A percentile compares a stretch with the other conserved stretches of the same genome.
Conservation (phyloP, 139 green algal genomes). For the Tetratostichococcus sp. region DNA sequence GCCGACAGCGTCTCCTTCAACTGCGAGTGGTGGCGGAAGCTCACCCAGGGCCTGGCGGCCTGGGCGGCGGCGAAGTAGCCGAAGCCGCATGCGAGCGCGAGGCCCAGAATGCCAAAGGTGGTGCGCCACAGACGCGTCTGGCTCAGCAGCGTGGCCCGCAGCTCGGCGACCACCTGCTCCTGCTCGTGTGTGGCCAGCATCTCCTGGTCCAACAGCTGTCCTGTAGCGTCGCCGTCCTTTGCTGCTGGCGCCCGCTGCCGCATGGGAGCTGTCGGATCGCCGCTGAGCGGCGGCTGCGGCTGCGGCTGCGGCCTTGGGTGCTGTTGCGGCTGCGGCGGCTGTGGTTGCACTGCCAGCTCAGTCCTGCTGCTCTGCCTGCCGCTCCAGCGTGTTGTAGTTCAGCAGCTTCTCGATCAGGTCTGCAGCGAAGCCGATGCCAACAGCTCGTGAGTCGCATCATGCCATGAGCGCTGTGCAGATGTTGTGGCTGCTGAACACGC, state of each 20-base stretch:
- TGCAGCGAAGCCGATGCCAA: too few species aligned
- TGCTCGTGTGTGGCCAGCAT: background rate
- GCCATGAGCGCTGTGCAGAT: too few species aligned
- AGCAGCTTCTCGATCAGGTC: slow-evolving; percentile 99
- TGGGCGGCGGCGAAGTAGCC: background rate
- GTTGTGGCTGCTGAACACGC: too few species aligned
- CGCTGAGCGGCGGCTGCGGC: too few species aligned
- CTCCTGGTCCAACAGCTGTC: background rate
- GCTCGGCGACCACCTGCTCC: background rate
- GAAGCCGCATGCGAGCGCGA: background rate
- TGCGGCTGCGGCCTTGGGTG: too few species aligned
- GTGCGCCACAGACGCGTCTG: background rate
- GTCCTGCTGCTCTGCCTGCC: slow-evolving; percentile 11
- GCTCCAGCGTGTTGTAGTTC: slow-evolving; percentile 94
- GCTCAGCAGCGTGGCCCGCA: background rate
- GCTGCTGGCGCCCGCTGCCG: background rate
- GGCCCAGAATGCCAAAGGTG: background rate
- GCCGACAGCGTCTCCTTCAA: background rate
- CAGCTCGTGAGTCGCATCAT: too few species aligned
- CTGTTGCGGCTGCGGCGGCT: too few species aligned
- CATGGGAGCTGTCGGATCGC: too few species aligned
- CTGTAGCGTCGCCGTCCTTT: background rate
- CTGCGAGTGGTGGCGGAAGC: background rate
- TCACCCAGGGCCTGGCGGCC: background rate
- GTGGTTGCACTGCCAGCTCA: background rate